Evolutionary conservation across 169 alveolate species (phyloP), one percentile per base, ranked within the genome.

Genomic region (Plasmodium reichenowi): DNA sequence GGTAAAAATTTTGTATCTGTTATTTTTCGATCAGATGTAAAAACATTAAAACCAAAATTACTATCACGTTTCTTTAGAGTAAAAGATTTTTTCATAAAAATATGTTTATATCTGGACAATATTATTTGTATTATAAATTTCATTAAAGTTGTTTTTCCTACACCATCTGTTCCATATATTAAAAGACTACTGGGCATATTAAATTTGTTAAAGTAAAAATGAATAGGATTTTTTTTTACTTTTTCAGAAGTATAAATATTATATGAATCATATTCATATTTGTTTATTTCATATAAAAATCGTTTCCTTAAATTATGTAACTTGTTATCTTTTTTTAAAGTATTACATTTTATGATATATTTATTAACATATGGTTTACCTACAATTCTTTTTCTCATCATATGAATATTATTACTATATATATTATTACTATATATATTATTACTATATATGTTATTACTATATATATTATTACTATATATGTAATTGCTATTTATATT

Each of bases 81-180:
- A n/a, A 0, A 9, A 10, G n/a, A 48, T 22, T 56, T 32, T 48
- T 59, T 38, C 56, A 80, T 60, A 59, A 38, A 66, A n/a, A 86
- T 45, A 54, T 62, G 70, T 38, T 71, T 67, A 86, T 72, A 86
- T 47, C 72, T 63, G 12, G 88, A 86, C 66, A 38, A 29, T 47
- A 72, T 32, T 26, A 86, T 72, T 26, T 71, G 59, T 47, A 50
- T 58, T 26, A 86, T 56, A 60, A 86, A 86, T 38, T 72, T 73
- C 45, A 86, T 22, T 62, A 86, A 72, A 20, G 92, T 86, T 38
- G 76, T 86, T 72, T 86, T 86, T 26, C 87, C 92, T 22, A 29
- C 75, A 26, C 92, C 87, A 86, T 56, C 47, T 22, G 32, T 50
- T 32, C 92, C 92, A 86, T 86, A 71, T 86, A 86, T 86, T 58